phyloP scores from a whole-genome alignment of 805 yeast species.

The Cyberlindnera lachancei region DNA sequence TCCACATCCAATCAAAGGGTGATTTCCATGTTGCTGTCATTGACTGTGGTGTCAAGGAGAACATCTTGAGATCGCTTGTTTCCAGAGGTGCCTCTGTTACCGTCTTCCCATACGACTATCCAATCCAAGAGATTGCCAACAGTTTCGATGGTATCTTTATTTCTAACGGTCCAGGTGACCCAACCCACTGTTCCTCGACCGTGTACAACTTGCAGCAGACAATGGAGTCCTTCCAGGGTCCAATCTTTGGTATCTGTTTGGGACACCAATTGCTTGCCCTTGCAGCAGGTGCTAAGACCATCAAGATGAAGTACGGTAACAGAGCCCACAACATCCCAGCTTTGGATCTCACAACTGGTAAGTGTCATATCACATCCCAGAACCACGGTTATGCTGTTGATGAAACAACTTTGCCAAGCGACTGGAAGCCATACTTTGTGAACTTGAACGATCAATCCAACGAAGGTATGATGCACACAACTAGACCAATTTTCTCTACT shows the following conservation, averaged over 20 bases:
- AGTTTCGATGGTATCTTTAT: slow-evolving; percentile 93
- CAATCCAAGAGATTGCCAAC: slow-evolving; percentile 82
- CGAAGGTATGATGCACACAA: slow-evolving; percentile 91
- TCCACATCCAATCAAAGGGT: slow-evolving; percentile 67
- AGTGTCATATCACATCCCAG: slow-evolving; percentile 97
- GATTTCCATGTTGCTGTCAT: slow-evolving; percentile 81
- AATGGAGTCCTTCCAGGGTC: slow-evolving; percentile 60
- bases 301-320: slow-evolving; percentile 94
- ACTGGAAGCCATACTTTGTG: slow-evolving; percentile 82
- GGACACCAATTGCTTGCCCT: slow-evolving; percentile 96
- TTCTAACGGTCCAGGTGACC: slow-evolving; percentile 97
- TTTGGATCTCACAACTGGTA: slow-evolving; percentile 79
- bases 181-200: slow-evolving; percentile 80
- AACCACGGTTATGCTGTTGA: slow-evolving; percentile 99
- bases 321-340: slow-evolving; percentile 99
- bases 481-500: slow-evolving; percentile 88
- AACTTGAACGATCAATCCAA: slow-evolving; percentile 93
- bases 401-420: slow-evolving; percentile 60
- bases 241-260: slow-evolving; percentile 95
- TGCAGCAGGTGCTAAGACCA: slow-evolving; percentile 89
- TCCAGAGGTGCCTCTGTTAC: slow-evolving; percentile 94
- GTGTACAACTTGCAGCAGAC: slow-evolving; percentile 66
- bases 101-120: slow-evolving; percentile 94
- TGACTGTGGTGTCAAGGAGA: slow-evolving; percentile 98
- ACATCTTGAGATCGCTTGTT: slow-evolving; percentile 88